Conservation (phyloP, 163 green algal species). For the Scenedesmus sp. region DNA sequence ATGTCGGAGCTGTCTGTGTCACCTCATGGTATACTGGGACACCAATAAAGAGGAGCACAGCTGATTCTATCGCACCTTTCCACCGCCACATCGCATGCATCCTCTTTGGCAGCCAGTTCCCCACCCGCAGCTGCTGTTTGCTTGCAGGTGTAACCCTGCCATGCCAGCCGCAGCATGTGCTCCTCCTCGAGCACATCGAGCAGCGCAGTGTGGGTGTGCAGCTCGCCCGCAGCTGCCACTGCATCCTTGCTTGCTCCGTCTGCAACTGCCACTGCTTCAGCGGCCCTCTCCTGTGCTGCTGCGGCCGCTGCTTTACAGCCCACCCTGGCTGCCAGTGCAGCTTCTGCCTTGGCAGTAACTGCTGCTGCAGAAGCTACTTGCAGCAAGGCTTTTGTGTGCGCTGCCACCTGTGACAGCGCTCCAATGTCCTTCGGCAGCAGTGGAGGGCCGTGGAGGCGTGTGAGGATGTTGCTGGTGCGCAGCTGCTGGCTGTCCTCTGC, state of each 20-base stretch:
- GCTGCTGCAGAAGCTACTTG: neutral
- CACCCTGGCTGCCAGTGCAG: neutral
- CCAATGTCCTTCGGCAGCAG: neutral
- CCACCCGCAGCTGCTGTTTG: neutral
- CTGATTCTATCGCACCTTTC: neutral
- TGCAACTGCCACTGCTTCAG: neutral
- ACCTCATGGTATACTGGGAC: neutral
- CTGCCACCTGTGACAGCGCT: neutral
- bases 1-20: neutral
- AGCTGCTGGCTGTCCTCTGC: neutral
- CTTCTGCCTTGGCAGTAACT: neutral
- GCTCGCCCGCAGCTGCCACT: neutral
- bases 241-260: conserved; percentile 1
- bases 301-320: neutral
- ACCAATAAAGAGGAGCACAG: neutral
- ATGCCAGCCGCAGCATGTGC: neutral
- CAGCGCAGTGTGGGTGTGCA: neutral
- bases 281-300: neutral
- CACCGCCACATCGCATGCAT: neutral
- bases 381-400: neutral
- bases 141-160: conserved; percentile 5
- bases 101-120: neutral
- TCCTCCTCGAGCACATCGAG: neutral
- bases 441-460: neutral
- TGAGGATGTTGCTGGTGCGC: conserved; percentile 6